Evolutionary conservation across 2,329 filamentous ascomycete genomes (phyloP).

Genomic region (Bisporella sp.): DNA sequence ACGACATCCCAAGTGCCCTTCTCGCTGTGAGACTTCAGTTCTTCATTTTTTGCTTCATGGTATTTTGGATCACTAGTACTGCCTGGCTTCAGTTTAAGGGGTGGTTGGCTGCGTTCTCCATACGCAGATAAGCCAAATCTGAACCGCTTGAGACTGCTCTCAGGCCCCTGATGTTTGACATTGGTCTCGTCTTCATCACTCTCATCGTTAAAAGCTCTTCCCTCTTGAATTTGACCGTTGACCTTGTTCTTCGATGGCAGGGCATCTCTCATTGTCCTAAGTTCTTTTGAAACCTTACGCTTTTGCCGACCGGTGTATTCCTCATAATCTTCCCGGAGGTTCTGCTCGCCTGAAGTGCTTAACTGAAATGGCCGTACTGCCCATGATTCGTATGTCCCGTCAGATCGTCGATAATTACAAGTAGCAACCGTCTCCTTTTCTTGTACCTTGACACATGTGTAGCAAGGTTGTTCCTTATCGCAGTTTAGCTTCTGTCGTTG

Average conservation of each 20-base stretch:
- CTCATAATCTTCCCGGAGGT: not conserved
- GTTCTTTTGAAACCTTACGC: not conserved
- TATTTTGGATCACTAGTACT: not conserved
- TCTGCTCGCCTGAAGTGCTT: not conserved
- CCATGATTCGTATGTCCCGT: not conserved
- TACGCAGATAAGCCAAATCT: not conserved
- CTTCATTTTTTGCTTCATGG: not conserved
- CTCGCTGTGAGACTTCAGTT: not conserved
- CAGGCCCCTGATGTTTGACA: not conserved
- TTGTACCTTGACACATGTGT: no score
- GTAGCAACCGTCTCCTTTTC: no score
- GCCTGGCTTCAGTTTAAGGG: not conserved
- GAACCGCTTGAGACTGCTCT: not conserved
- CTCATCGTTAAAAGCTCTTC: not conserved
- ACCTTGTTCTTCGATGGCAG: not conserved
- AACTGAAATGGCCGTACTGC: not conserved
- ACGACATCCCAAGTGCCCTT: not conserved
- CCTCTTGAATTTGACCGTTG: not conserved
- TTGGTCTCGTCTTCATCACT: not conserved
- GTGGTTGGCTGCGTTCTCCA: not conserved
- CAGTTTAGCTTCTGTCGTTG: no score
- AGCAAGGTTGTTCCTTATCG: no score
- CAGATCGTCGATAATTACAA: not conserved
- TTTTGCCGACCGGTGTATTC: not conserved
- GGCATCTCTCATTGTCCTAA: not conserved